Conservation (phyloP, 345 rosid species). For the Rhizophora mangle region DNA sequence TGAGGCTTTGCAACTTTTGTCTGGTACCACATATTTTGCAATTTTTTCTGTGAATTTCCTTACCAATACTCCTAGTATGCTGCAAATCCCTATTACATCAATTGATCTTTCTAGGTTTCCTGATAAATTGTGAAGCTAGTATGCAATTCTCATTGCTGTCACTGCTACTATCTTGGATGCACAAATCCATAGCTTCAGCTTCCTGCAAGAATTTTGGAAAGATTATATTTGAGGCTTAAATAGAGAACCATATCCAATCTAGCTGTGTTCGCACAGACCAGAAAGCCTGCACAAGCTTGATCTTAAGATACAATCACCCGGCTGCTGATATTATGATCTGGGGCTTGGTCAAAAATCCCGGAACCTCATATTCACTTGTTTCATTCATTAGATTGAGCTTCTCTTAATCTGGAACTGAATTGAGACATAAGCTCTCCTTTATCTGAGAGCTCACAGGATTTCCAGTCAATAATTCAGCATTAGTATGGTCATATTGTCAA, state of each 20-base stretch:
- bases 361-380: conserved; percentile 12
- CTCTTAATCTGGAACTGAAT: background rate
- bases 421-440: conserved; percentile 14
- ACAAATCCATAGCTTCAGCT: conserved; percentile 16
- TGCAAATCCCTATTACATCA: too few relatives aligned
- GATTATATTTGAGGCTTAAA: too few relatives aligned
- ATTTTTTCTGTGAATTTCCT: too few relatives aligned
- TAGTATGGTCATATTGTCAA: conserved; percentile 22
- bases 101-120: too few relatives aligned
- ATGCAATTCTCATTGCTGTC: conserved; percentile 2
- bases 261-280: background rate
- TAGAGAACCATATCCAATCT: too few relatives aligned
- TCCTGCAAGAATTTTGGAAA: background rate
- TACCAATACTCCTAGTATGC: too few relatives aligned
- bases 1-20: too few relatives aligned
- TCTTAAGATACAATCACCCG: background rate
- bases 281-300: background rate
- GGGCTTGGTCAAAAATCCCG: conserved; percentile 1
- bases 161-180: conserved; percentile 1
- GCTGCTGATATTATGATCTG: background rate
- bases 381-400: conserved; percentile 14
- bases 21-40: too few relatives aligned
- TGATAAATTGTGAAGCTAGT: too few relatives aligned
- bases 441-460: conserved; percentile 17
- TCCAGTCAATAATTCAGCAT: conserved; percentile 26